phyloP scores from a whole-genome alignment of 306 rosid genomes.

The Purshia tridentata region DNA sequence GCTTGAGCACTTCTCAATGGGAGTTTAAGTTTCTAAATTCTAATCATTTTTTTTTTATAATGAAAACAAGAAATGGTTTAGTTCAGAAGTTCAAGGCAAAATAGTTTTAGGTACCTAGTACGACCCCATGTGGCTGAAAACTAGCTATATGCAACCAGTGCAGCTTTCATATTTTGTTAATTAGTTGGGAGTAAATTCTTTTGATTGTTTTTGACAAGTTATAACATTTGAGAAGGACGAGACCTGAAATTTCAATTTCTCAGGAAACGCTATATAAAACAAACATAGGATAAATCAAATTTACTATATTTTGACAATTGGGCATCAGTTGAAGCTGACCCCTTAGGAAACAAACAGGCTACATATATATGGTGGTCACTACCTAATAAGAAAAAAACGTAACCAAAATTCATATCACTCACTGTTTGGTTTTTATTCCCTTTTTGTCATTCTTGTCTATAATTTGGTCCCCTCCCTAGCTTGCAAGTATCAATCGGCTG shows the following conservation, averaged over 20 bases:
- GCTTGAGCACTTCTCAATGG: too few relatives aligned
- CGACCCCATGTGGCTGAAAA: not conserved
- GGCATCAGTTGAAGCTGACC: not conserved
- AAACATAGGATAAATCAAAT: not conserved
- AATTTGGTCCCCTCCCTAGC: not conserved
- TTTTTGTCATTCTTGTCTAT: not conserved
- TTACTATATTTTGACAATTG: not conserved
- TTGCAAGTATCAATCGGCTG: not conserved
- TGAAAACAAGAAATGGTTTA: too few relatives aligned
- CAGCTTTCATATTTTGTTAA: slow-evolving; percentile 3
- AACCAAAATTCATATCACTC: not conserved
- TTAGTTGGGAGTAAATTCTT: not conserved
- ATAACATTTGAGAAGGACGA: slow-evolving; percentile 8
- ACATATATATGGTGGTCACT: slow-evolving; percentile 1
- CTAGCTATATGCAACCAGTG: not conserved
- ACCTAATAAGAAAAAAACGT: not conserved
- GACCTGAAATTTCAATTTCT: not conserved
- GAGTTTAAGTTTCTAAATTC: too few relatives aligned
- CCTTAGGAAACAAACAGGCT: not conserved
- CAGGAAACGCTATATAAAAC: not conserved
- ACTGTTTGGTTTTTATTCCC: not conserved
- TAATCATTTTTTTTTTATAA: too few relatives aligned
- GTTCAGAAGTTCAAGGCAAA: too few relatives aligned
- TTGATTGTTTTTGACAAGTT: slow-evolving; percentile 9
- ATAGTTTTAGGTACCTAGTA: not conserved